Evolutionary conservation across 257 asterid species (phyloP), one percentile per base, ranked within the genome.

Genomic region (Gardenia jasminoides): DNA sequence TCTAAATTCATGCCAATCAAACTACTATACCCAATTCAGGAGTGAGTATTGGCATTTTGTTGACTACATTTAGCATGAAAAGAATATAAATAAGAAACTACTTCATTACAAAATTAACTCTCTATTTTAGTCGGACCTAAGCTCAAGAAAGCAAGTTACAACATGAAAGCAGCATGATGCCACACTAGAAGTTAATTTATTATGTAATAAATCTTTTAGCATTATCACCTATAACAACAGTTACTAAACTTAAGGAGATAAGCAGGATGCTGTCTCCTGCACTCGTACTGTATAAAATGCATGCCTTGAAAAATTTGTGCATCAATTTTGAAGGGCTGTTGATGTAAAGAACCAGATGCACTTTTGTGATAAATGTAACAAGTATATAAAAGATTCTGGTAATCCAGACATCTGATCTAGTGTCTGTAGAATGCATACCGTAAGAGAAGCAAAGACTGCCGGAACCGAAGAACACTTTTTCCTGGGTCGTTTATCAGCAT

Each of bases 391-490:
- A 9, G 0, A 12, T 58, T 78, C 28, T 56, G 64, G 36, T 15
- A 58, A 72, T 8, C 39, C 19, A 39, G 41, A 59, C 44, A 54
- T 36, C 30, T 24, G 11, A 46, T 71, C 19, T 64, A 43, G 56
- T 74, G 58, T 48, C 5, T 15, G 52, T 11, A 30, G 66, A 36
- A 46, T 41, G 62, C 28, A 71, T 83, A 87, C 91, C 91, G 73
- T 62, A 87, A 83, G 24, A 87, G 86, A 75, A 87, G 91, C 67
- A 87, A 77, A 66, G 91, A 87, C 80, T 87, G 91, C 46, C 91
- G 84, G 70, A 87, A 87, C 52, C 80, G 82, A 52, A 87, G 66
- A 54, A 87, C 82, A 64, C 91, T 87, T 41, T 83, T 87, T 72
- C 86, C 86, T 1, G 86, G 89, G 79, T 85, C 85, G 62, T 82